A percentile compares a stretch with the other conserved stretches of the same genome.
phyloP scores from a whole-genome alignment of 2,329 filamentous ascomycete species.

The Apiospora hydei region DNA sequence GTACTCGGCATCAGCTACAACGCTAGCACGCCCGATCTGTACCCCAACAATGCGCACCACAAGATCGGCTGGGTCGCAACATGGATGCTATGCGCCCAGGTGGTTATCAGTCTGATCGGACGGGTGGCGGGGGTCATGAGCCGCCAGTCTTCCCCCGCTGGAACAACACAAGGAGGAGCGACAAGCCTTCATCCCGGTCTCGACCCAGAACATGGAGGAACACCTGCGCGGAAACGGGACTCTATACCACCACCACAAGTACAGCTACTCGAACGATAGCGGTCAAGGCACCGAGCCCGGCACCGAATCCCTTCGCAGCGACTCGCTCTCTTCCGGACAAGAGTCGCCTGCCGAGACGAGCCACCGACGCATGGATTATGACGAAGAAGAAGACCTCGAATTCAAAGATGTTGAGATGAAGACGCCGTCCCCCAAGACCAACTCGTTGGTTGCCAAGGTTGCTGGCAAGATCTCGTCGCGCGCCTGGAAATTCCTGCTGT shows the following conservation, averaged over 20 bases:
- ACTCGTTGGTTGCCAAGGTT: conserved; percentile 61
- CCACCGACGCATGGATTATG: conserved; percentile 55
- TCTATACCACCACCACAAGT: conserved; percentile 42
- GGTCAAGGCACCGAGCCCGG: conserved; percentile 77
- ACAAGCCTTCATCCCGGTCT: conserved; percentile 68
- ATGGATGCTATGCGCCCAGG: conserved; percentile 74
- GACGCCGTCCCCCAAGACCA: conserved; percentile 50
- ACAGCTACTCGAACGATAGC: conserved; percentile 74
- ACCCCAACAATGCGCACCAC: conserved; percentile 86
- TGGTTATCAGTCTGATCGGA: conserved; percentile 71
- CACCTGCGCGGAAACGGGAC: conserved; percentile 53
- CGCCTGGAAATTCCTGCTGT: conserved; percentile 63
- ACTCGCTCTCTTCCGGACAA: conserved; percentile 64
- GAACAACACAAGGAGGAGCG: conserved; percentile 53
- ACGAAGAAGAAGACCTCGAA: conserved; percentile 49
- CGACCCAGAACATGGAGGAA: conserved; percentile 61
- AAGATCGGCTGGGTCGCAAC: conserved; percentile 87
- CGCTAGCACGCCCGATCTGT: conserved; percentile 81
- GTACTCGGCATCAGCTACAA: conserved; percentile 77
- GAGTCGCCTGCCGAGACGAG: conserved; percentile 49
- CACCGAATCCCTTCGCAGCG: conserved; percentile 70
- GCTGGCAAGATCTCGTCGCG: conserved; percentile 62
- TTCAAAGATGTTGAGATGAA: conserved; percentile 52
- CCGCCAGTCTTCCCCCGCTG: conserved; percentile 26
- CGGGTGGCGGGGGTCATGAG: conserved; percentile 59